Evolutionary conservation across 805 yeast genomes (phyloP), one percentile per base, ranked within the genome.

Genomic region (Jamesozyma lodderae): DNA sequence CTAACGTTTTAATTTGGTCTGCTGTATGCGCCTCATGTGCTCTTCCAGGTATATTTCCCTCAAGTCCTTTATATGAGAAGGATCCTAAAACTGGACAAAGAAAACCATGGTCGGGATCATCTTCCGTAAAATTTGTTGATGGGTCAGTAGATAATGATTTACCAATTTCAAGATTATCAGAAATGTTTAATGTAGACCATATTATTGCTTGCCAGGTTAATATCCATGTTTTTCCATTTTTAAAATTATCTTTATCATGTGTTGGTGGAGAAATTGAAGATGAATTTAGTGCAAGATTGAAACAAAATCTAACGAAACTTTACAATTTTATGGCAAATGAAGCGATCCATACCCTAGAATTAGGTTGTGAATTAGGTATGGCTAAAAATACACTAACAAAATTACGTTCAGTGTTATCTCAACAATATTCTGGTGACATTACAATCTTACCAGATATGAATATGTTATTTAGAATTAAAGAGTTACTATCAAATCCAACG

Each of bases 121-220:
- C 79, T 17, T 70, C 85, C 0, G 75, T 80, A 25, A 80, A 81
- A 49, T 90, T 81, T 60, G 87, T 90, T 21, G 98, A 90, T 61
- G 98, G 98, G 0, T 84, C 95, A 0, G 95, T 90, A 6, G 92
- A 88, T 53, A 82, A 84, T 43, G 98, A 90, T 56, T 64, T 90
- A 36, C 98, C 98, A 3, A 79, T 87, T 16, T 72, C 90, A 3
- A 70, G 96, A 47, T 65, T 90, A 14, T 79, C 92, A 18, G 97
- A 90, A 55, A 85, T 90, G 95, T 92, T 90, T 57, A 88, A 90
- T 53, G 95, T 90, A 22, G 94, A 90, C 54, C 96, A 90, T 59
- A 87, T 90, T 45, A 86, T 90, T 47, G 97, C 96, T 0, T 88
- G 94, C 33, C 98, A 90, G 57, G 96, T 90, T 1, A 90, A 90